These are phyloP conservation scores for Entrophospora sp. DNA, from an alignment of 192 early-diverging fungal genomes.

Conservation along the genomic window DNA sequence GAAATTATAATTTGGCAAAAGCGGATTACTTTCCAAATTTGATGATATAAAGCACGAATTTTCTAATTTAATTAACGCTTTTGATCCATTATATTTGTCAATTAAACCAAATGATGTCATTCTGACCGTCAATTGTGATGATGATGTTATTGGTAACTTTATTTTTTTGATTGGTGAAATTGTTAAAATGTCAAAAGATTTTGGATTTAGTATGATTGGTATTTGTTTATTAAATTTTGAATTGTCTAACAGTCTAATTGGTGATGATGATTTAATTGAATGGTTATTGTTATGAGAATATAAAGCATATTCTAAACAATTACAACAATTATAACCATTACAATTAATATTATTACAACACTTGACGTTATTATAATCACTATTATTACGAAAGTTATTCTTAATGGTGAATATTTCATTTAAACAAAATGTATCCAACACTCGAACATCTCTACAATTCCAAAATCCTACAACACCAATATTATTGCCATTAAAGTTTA, in stretches of 20 bases:
- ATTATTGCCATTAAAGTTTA: slow-evolving; percentile 11
- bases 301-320: not conserved
- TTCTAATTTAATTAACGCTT: slow-evolving; percentile 10
- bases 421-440: not conserved
- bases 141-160: not conserved
- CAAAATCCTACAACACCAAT: slow-evolving; percentile 17
- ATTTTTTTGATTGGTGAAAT: slow-evolving; percentile 1
- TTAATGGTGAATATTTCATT: not conserved
- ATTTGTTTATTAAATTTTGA: not conserved
- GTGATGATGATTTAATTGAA: too few species aligned
- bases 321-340: not conserved
- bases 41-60: too few species aligned
- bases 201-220: not conserved
- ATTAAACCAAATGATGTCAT: slow-evolving; percentile 24
- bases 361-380: not conserved
- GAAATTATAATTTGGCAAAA: too few species aligned
- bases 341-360: not conserved
- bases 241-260: not conserved
- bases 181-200: slow-evolving; percentile 13
- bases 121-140: not conserved
- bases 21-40: too few species aligned
- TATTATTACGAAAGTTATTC: not conserved
- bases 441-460: not conserved
- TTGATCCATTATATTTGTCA: slow-evolving; percentile 27
- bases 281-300: not conserved